Base-by-base conservation (phyloP, 1,139 yeast genomes). In the Geotrichum restrictum region DNA sequence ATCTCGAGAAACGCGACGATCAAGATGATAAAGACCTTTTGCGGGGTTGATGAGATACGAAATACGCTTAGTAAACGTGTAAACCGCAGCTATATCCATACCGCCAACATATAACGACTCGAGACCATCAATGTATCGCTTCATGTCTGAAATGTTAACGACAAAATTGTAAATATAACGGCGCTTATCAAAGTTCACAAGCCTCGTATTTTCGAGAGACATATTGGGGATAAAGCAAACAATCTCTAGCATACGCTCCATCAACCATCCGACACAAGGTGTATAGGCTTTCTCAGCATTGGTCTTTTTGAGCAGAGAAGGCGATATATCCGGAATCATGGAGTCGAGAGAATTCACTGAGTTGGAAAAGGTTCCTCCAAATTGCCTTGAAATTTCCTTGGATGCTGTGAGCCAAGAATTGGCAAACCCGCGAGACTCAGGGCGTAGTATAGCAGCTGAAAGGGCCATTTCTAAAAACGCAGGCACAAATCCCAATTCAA, bases 251-350 rank as follows among this genome's bases (percentile, higher is more conserved):
- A 83, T 65, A 51, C 87, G 73, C 59, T 80, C 82, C 16, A 78
- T 66, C 51, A 81, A 67, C 89, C 91, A 84, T 7, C 98, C 97
- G 59, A 89, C 80, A 64, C 97, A 91, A 2, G 96, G 95, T 11
- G 82, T 76, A 49, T 81, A 62, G 11, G 44, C 29, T 19, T 32
- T 34, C 2, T 73, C 67, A 16, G 56, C 47, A 10, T 52, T 53
- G 8, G 50, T 58, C 10, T 48, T 19, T 11, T 33, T 45, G n/a
- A 51, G 32, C 8, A 19, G 16, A 11, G 52, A 29, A 1, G 54
- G 48, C 6, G 62, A 60, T 34, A 69, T 57, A 45, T 69, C 70
- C 16, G 82, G 79, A 19, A 80, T 68, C 33, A 77, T 57, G 33
- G 59, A 51, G 16, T 64, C 66, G 14, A 63, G 45, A 10, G 59